Percentiles rank a stretch among this genome's conserved stretches.
These are phyloP conservation scores for Penicillium rolfsii DNA, from an alignment of 2,329 filamentous ascomycete species.

Conservation along the genomic window DNA sequence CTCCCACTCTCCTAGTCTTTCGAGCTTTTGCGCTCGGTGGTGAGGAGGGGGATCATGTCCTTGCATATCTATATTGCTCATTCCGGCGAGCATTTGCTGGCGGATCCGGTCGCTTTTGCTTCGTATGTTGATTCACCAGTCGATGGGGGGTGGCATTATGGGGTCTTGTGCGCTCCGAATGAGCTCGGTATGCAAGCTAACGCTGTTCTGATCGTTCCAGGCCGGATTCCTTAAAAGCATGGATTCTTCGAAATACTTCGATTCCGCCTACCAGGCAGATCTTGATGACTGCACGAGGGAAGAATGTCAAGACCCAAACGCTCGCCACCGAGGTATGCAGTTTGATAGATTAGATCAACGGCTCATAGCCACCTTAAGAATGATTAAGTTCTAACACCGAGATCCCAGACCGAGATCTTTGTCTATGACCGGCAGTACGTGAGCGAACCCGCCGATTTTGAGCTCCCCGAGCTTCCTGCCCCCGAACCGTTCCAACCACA, in stretches of 20 bases:
- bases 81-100: conserved; percentile 81
- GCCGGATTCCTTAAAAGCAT: conserved; percentile 81
- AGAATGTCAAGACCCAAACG: conserved; percentile 78
- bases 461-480: conserved; percentile 58
- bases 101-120: conserved; percentile 74
- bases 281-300: conserved; percentile 80
- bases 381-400: not conserved
- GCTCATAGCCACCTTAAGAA: not conserved
- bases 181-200: conserved; percentile 24
- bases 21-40: conserved; percentile 35
- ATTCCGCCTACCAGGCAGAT: conserved; percentile 82
- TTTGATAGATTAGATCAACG: not conserved
- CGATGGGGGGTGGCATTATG: conserved; percentile 15
- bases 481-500: conserved; percentile 63
- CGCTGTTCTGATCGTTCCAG: conserved; percentile 47
- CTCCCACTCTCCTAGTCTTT: conserved; percentile 28
- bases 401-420: conserved; percentile 76
- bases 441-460: conserved; percentile 47
- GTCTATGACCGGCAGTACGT: conserved; percentile 85
- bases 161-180: conserved; percentile 9
- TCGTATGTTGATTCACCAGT: conserved; percentile 59
- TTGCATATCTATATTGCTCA: conserved; percentile 90
- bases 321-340: conserved; percentile 73
- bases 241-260: conserved; percentile 73
- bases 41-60: conserved; percentile 67